phyloP scores from a whole-genome alignment of 2,329 filamentous ascomycete species.

The Elsinoe ampelina region DNA sequence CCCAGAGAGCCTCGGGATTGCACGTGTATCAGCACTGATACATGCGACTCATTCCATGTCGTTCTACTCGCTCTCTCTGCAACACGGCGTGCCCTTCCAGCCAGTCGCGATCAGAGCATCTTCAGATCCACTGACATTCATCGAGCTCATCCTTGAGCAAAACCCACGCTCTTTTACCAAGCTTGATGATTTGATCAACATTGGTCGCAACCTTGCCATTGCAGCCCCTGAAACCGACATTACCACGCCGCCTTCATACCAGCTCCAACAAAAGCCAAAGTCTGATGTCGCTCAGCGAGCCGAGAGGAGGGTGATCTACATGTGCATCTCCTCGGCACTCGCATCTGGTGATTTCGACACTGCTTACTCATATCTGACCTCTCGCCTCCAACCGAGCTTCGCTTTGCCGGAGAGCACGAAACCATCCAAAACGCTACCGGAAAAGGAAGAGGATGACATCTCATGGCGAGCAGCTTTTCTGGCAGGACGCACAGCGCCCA shows the following conservation, averaged over 20 bases:
- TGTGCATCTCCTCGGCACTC: conserved; percentile 71
- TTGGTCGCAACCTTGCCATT: conserved; percentile 52
- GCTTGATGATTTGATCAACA: conserved; percentile 61
- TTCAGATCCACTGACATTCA: conserved; percentile 62
- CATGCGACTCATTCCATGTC: conserved; percentile 66
- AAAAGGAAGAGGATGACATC: conserved; percentile 48
- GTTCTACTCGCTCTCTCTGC: conserved; percentile 66
- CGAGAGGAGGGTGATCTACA: conserved; percentile 61
- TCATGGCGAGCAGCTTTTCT: conserved; percentile 72
- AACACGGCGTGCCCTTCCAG: conserved; percentile 70
- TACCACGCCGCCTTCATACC: conserved; percentile 23
- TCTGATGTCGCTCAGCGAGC: conserved; percentile 28
- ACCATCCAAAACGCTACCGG: conserved; percentile 2
- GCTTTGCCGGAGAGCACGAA: conserved; percentile 18
- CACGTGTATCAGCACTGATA: conserved; percentile 54
- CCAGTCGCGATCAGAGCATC: conserved; percentile 71
- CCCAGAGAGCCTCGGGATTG: conserved; percentile 41
- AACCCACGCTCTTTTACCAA: conserved; percentile 66
- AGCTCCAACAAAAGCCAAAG: conserved; percentile 23
- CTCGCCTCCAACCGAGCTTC: conserved; percentile 44
- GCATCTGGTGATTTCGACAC: conserved; percentile 75
- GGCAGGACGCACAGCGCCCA: conserved; percentile 57
- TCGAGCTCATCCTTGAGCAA: conserved; percentile 65
- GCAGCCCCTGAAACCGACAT: conserved; percentile 15
- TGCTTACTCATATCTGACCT: conserved; percentile 74